Base-by-base conservation (phyloP, 2,329 filamentous ascomycete species). In the Colletotrichum sidae region DNA sequence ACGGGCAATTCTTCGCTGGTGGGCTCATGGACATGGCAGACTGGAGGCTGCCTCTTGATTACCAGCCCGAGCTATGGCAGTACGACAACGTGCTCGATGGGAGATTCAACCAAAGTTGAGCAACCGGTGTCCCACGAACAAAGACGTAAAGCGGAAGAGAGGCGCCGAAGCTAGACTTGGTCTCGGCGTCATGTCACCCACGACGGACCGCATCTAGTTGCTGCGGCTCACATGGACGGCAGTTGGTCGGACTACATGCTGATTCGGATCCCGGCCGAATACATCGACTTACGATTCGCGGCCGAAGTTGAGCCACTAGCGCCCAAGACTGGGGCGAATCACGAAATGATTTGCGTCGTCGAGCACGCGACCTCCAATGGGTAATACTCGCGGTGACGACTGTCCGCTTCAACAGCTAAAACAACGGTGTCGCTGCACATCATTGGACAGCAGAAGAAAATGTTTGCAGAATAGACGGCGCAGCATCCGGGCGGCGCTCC, bases 11-110 rank as follows among this genome's bases (percentile, higher is more conserved):
- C 46, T 46, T 62, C 8, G 15, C 51, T 13, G 58, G 25, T 25
- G 25, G 51, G 3, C 53, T 62, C 41, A 53, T 62, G 47, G 41
- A 65, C 39, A 57, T 65, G 39, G 46, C 58, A 15, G 47, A 65
- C 52, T 65, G 62, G 62, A 52, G 62, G 33, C 46, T 65, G 11
- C 62, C 58, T 12, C 52, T 65, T 58, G 62, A 65, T 33, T 65
- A 62, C 33, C 62, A 65, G 52, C 62, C 62, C 15, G 58, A 65
- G 11, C 37, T 65, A 0, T 65, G 62, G 62, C 62, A 65, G 37
- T 62, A 52, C 7, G 62, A 62, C 25, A 56, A 35, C 25, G 8
- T 62, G 8, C 17, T 49, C 8, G 58, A 56, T 17, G 37, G 37
- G 13, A 46, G 42, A 8, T 62, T 39, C n/a, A 51, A 44, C 46